Percentiles rank a stretch among this genome's conserved stretches.
These are phyloP conservation scores for Ceratobasidium sp. DNA, from an alignment of 1,284 basidiomycete genomes.

Conservation along the genomic window DNA sequence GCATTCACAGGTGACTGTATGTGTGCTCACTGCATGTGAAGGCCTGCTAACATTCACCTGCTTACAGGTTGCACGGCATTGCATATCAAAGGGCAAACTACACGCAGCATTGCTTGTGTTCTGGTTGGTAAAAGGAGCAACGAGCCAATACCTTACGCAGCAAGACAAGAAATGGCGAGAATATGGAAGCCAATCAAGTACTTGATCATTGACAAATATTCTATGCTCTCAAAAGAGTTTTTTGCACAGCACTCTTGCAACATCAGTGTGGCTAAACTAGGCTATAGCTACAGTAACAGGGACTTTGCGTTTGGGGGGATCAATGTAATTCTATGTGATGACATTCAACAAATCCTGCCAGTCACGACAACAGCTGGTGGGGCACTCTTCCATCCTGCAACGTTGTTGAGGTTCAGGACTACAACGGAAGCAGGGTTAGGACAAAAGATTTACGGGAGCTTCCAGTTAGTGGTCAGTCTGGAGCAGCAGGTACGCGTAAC, in stretches of 20 bases:
- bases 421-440: too few relatives aligned
- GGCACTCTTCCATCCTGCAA: too few relatives aligned
- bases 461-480: too few relatives aligned
- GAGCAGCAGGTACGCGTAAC: constrained; percentile 51
- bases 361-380: too few relatives aligned
- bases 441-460: too few relatives aligned
- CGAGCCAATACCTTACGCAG: background rate
- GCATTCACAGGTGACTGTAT: constrained; percentile 57
- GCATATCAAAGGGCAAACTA: constrained; percentile 56
- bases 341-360: constrained; percentile 54
- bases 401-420: too few relatives aligned
- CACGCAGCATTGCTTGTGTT: constrained; percentile 51
- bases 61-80: constrained; percentile 54
- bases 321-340: constrained; percentile 58
- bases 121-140: constrained; percentile 1
- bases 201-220: constrained; percentile 59
- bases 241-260: constrained; percentile 53
- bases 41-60: background rate
- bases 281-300: background rate
- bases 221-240: constrained; percentile 57
- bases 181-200: constrained; percentile 50
- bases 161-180: constrained; percentile 1
- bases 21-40: background rate
- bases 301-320: constrained; percentile 57
- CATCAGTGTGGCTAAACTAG: constrained; percentile 51